phyloP scores from a whole-genome alignment of 1,284 basidiomycete genomes.

The Austroboletus novae-zelandiae region DNA sequence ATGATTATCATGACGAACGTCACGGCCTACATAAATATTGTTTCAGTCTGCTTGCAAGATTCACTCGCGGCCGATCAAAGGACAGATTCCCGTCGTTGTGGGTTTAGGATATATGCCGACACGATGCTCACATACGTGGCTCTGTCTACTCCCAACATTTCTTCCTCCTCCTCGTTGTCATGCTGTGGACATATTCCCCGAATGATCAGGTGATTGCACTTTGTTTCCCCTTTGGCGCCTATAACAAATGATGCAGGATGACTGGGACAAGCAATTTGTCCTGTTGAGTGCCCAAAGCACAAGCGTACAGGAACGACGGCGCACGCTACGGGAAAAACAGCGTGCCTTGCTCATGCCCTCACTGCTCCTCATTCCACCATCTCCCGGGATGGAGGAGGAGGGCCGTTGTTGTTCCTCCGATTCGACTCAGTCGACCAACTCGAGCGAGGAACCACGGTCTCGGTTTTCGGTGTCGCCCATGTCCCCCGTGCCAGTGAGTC shows the following conservation, averaged over 20 bases:
- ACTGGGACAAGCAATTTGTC: conserved; percentile 12
- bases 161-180: too few relatives aligned
- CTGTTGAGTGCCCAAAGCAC: conserved; percentile 18
- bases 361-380: conserved; percentile 5
- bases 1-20: too few relatives aligned
- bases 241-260: neutral
- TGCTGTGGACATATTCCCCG: too few relatives aligned
- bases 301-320: conserved; percentile 20
- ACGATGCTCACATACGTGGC: too few relatives aligned
- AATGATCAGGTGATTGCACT: too few relatives aligned
- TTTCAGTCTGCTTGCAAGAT: too few relatives aligned
- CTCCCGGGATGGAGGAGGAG: neutral
- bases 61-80: too few relatives aligned
- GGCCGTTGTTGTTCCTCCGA: neutral
- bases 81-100: too few relatives aligned
- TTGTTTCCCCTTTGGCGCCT: too few relatives aligned
- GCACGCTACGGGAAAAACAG: conserved; percentile 11
- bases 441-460: conserved; percentile 23
- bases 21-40: too few relatives aligned
- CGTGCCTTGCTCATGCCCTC: conserved; percentile 1
- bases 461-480: conserved; percentile 18
- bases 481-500: conserved; percentile 20
- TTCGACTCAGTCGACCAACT: conserved; percentile 6
- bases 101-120: too few relatives aligned
- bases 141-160: too few relatives aligned